Evolutionary conservation across 257 asterid genomes (phyloP), one percentile per base, ranked within the genome.

Genomic region (Verbena officinalis): DNA sequence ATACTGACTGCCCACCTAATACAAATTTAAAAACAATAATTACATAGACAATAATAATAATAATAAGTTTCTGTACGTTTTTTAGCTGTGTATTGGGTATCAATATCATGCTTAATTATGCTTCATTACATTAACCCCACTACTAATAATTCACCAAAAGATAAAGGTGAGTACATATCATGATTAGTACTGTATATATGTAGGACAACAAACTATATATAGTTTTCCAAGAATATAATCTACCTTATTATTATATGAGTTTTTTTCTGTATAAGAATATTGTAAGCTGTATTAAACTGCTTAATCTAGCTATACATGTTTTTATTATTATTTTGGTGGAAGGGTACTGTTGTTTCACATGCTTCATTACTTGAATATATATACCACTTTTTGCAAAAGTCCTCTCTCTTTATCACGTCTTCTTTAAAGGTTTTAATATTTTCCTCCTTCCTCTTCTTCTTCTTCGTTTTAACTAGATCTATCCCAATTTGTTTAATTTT

Each of bases 1-100:
- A 76, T 60, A 65, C 77, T 75, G 95, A 81, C 85, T 72, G 81
- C 89, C 73, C 81, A 86, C 89, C 95, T 61, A 81, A 85, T 78
- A 70, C 86, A 76, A 69, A 67, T 75, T 68, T 56, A 68, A 53
- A n/a, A 12, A 36, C 45, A 11, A 27, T 38, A 51, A 31, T 4
- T 31, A 38, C 44, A 15, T 40, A 15, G 42, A 68, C 49, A 36
- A n/a, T 24, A 62, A 53, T 20, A 20, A 22, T 50, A 48, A 19
- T 19, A 36, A 48, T 17, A 55, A 15, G 51, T 68, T n/a, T 44
- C 22, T 65, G 68, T 27, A 75, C 50, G 31, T n/a, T 56, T 50
- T 68, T 7, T 36, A 44, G 40, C 52, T 22, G 51, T 43, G 9
- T 24, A 14, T 40, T n/a, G n/a, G n/a, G 11, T 63, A 67, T 62